A percentile compares a stretch with the other conserved stretches of the same genome.
phyloP scores from a whole-genome alignment of 257 asterid species.

The Solanum peruvianum region DNA sequence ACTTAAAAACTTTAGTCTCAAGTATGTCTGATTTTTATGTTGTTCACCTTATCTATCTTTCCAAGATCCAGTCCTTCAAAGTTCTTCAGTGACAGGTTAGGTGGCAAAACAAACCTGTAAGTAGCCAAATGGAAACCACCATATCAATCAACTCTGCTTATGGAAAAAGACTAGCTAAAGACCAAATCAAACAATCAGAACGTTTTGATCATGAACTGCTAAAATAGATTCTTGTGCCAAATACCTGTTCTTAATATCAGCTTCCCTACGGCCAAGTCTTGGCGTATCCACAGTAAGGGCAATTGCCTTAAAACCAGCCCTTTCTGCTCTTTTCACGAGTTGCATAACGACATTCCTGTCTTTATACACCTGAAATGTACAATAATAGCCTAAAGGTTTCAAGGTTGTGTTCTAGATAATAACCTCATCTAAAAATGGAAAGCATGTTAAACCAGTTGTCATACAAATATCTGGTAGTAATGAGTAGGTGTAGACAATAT shows the following conservation, averaged over 20 bases:
- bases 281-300: constrained; percentile 83
- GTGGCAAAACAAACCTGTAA: constrained; percentile 58
- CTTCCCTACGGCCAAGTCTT: constrained; percentile 81
- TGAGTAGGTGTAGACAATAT: neutral
- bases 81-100: constrained; percentile 59
- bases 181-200: neutral
- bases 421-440: neutral
- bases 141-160: neutral
- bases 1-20: neutral
- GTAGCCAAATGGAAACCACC: neutral
- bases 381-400: neutral
- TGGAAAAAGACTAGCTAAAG: neutral
- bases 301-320: constrained; percentile 75
- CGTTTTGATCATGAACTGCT: neutral
- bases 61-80: constrained; percentile 57
- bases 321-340: constrained; percentile 69
- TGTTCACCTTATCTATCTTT: constrained; percentile 39
- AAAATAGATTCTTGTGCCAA: neutral
- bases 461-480: neutral
- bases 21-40: neutral
- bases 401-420: neutral
- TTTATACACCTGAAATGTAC: constrained; percentile 34
- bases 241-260: constrained; percentile 84
- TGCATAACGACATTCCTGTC: constrained; percentile 53
- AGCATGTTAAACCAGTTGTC: neutral